These are phyloP conservation scores for Erodium maritimum DNA, from an alignment of 345 rosid species.

Conservation along the genomic window DNA sequence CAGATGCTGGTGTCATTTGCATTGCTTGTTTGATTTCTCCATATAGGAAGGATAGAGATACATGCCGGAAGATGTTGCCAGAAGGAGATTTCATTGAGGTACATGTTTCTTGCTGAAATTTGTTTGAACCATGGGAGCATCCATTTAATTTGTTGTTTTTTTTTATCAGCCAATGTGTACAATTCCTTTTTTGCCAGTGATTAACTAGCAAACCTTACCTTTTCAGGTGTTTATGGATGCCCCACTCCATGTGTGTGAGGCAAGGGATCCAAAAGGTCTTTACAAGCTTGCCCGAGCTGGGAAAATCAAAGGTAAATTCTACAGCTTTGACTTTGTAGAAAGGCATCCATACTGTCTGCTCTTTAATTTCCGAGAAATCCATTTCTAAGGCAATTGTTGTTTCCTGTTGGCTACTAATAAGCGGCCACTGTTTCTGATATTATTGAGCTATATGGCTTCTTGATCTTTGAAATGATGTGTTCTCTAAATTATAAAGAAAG, in stretches of 20 bases:
- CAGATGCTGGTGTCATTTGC: conserved; percentile 76
- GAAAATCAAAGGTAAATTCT: conserved; percentile 52
- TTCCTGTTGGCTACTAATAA: too few relatives aligned
- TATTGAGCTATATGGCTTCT: too few relatives aligned
- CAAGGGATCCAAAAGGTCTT: conserved; percentile 75
- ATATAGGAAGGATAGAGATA: conserved; percentile 61
- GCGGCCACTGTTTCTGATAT: too few relatives aligned
- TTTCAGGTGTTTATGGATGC: conserved; percentile 65
- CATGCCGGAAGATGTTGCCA: conserved; percentile 55
- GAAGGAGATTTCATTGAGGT: conserved; percentile 76
- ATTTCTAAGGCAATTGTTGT: neutral
- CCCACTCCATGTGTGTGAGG: conserved; percentile 61
- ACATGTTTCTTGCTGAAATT: conserved; percentile 10
- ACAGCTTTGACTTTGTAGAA: conserved; percentile 4
- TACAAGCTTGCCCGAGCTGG: conserved; percentile 90
- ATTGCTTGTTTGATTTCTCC: conserved; percentile 82
- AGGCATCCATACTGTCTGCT: neutral
- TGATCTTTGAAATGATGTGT: too few relatives aligned
- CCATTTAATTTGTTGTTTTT: conserved; percentile 1
- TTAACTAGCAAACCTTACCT: conserved; percentile 7
- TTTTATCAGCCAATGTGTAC: too few relatives aligned
- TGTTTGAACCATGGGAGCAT: neutral
- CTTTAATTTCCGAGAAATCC: neutral
- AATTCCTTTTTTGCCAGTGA: conserved; percentile 4
- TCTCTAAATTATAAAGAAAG: too few relatives aligned